phyloP scores from a whole-genome alignment of 768 basidiomycete genomes.

The Kondoa subrosea region DNA sequence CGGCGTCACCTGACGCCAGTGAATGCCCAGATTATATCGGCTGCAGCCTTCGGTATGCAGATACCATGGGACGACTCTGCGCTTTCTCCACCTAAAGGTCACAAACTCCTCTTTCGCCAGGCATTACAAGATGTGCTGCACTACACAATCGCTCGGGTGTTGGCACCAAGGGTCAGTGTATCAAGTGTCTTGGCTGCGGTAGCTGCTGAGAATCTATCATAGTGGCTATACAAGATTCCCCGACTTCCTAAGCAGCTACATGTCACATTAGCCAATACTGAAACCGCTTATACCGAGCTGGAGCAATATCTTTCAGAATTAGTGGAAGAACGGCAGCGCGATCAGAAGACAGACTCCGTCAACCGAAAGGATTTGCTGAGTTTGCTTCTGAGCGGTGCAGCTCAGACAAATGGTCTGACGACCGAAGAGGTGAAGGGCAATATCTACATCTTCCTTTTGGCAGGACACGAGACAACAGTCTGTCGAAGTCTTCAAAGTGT shows the following conservation, averaged over 20 bases:
- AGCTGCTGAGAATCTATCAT: not conserved
- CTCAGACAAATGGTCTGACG: constrained; percentile 15
- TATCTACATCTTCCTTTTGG: constrained; percentile 39
- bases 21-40: constrained; percentile 27
- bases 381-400: constrained; percentile 12
- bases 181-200: not conserved
- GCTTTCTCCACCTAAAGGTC: constrained; percentile 7
- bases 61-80: constrained; percentile 21
- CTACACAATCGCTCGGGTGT: constrained; percentile 1
- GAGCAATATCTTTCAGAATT: constrained; percentile 13
- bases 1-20: constrained; percentile 14
- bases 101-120: constrained; percentile 9
- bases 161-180: constrained; percentile 1
- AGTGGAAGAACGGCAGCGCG: constrained; percentile 6
- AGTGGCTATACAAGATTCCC: constrained; percentile 10
- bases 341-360: constrained; percentile 2
- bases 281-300: constrained; percentile 10
- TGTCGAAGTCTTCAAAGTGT: constrained; percentile 31
- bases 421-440: constrained; percentile 26
- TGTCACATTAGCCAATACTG: not conserved
- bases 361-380: constrained; percentile 20
- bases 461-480: constrained; percentile 39
- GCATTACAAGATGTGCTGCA: constrained; percentile 9
- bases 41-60: constrained; percentile 30
- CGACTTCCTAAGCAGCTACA: not conserved